Conservation (phyloP, 371 early-diverging fungal species). For the Rhizomucor miehei region DNA sequence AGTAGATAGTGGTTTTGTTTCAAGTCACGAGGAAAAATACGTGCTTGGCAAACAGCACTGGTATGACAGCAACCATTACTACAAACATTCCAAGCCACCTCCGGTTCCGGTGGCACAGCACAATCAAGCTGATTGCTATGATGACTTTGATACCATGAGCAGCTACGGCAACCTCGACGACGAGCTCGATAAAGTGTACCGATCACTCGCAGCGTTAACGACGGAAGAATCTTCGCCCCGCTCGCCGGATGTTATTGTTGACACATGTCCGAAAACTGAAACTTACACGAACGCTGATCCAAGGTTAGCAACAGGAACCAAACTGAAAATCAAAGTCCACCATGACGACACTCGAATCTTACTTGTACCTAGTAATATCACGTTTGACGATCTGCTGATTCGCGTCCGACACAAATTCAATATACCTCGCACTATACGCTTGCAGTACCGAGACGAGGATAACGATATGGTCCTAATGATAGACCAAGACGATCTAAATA, state of each 20-base stretch:
- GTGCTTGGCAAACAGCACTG: slow-evolving; percentile 2
- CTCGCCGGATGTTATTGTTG: background rate
- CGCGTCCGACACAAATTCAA: slow-evolving; percentile 19
- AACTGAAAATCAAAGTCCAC: background rate
- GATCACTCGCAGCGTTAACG: slow-evolving; percentile 20
- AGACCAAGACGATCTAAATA: slow-evolving; percentile 89
- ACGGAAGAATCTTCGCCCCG: slow-evolving; percentile 13
- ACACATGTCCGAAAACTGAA: background rate
- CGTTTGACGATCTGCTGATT: slow-evolving; percentile 18
- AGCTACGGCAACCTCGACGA: slow-evolving; percentile 26
- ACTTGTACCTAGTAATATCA: slow-evolving; percentile 16
- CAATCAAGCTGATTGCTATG: slow-evolving; percentile 2
- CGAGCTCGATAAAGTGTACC: slow-evolving; percentile 35
- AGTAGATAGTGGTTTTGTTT: slow-evolving; percentile 46
- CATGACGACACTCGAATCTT: slow-evolving; percentile 19
- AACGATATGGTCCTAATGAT: slow-evolving; percentile 83
- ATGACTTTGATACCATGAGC: slow-evolving; percentile 13
- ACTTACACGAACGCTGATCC: slow-evolving; percentile 13
- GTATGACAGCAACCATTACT: slow-evolving; percentile 17
- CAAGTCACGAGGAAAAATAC: slow-evolving; percentile 31
- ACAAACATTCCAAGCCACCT: slow-evolving; percentile 24
- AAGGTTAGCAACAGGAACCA: slow-evolving; percentile 5
- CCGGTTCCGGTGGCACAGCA: slow-evolving; percentile 36
- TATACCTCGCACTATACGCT: slow-evolving; percentile 34
- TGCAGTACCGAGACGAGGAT: slow-evolving; percentile 90